Evolutionary conservation across 2,329 filamentous ascomycete genomes (phyloP), one percentile per base, ranked within the genome.

Genomic region (Nemania diffusa): DNA sequence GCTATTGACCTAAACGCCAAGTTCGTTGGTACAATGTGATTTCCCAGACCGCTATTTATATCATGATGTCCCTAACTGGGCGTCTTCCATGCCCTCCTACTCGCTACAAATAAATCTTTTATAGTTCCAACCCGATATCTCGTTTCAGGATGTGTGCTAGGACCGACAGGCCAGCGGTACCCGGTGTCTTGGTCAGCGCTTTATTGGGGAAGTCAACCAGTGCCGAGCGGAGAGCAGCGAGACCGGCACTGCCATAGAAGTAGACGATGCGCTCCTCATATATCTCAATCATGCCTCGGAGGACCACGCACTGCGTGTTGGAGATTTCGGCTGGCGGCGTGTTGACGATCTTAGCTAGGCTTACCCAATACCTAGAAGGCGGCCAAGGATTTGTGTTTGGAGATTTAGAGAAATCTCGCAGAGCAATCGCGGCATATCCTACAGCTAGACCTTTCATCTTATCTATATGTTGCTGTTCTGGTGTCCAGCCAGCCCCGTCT

Each of bases 391-490:
- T 94, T 52, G 82, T 83, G 70, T 89, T 89, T 44, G 84, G 83
- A 1, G 90, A 87, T 70, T 87, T 90, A 69, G 87, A 88, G 76
- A 97, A 97, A 77, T 97, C 93, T 55, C 95, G 90, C 8, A 97
- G 83, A 1, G 93, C 89, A 42, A 98, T 84, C 1, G 94, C 89
- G 0, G 94, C 92, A 76, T 91, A 99, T 0, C 95, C 95, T 2
- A 92, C 91, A 1, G 90, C 93, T 0, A 97, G 83, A 0, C 94
- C 95, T 3, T 88, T 90, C 91, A 97, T 95, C 66, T 92, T 88
- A 77, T 94, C 91, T 72, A 88, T 88, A 79, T 97, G 94, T n/a
- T 83, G 82, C 77, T 93, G 89, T 73, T 92, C 90, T 1, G 84
- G 81, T 66, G 91, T 83, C 83, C 87, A 95, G 6, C 81, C 80